phyloP scores from a whole-genome alignment of 352 stramenopile genomes.

The Achlya hypogyna region DNA sequence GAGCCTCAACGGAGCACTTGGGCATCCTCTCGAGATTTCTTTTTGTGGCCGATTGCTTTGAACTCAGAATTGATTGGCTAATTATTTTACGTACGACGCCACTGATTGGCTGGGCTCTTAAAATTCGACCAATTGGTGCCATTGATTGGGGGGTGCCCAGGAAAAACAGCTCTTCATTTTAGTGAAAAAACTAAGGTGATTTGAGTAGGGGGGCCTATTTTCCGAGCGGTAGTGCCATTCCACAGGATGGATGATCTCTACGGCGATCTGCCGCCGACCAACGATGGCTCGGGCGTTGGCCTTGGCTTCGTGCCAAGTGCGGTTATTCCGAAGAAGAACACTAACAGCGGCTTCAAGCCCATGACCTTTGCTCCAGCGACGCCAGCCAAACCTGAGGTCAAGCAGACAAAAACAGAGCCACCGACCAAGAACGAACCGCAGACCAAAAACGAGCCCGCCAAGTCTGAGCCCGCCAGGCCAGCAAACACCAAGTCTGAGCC shows the following conservation, averaged over 20 bases:
- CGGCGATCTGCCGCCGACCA: slow-evolving; percentile 58
- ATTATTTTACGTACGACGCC: neutral
- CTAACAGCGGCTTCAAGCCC: neutral
- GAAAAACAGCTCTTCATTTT: neutral
- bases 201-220: neutral
- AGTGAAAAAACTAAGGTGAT: neutral
- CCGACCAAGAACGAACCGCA: neutral
- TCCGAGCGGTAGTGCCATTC: neutral
- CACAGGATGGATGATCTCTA: slow-evolving; percentile 37
- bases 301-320: slow-evolving; percentile 29
- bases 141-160: neutral
- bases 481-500: neutral
- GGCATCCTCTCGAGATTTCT: too few relatives aligned
- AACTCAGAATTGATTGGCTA: neutral
- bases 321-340: neutral
- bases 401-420: neutral
- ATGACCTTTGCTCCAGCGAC: neutral
- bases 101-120: too few relatives aligned
- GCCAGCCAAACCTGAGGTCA: slow-evolving; percentile 5
- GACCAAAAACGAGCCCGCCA: neutral
- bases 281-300: slow-evolving; percentile 35
- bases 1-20: too few relatives aligned
- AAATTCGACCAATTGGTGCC: neutral
- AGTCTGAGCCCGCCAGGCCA: neutral
- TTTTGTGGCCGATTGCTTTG: too few relatives aligned